Evolutionary conservation across 2,329 filamentous ascomycete genomes (phyloP), one percentile per base, ranked within the genome.

Genomic region (Rhynchosporium secalis): DNA sequence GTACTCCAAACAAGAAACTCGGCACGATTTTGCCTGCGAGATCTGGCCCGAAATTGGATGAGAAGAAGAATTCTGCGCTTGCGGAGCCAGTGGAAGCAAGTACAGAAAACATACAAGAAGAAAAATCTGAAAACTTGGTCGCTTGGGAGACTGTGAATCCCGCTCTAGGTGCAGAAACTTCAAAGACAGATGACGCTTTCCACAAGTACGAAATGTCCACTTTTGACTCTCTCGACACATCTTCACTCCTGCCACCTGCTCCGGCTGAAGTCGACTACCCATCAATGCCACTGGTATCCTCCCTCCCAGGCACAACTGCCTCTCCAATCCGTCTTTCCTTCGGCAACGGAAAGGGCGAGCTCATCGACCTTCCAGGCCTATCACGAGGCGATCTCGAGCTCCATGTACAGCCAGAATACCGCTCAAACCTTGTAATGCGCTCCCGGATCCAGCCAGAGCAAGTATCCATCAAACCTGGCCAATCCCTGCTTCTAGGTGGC

Each of bases 241-340:
- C 61, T 6, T 77, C 82, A 15, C 82, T 96, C 38, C 83, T 98
- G 0, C 94, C 94, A 0, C 92, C 93, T 2, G 80, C 86, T 0
- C 91, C 88, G 64, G 78, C 80, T 3, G 91, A 92, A 71, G 86
- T 84, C 2, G 82, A 88, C 56, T 98, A 88, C 70, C 94, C 94
- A 4, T 79, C 86, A 15, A 93, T 98, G 83, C 94, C 94, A 1
- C 77, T 96, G 10, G 89, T 96, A 1, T 96, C 92, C 0, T 84
- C 90, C 4, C 81, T 97, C 2, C 91, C 95, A 0, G 95, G 96
- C 9, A 99, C 95, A 0, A 99, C 95, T 0, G 95, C 93, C 1
- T 96, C 92, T 0, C 95, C 95, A 0, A 98, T 99, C 69, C 88
- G 95, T 33, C 86, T 98, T 20, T 92, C 92, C 0, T 99, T 95